A percentile compares a stretch with the other conserved stretches of the same genome.
phyloP scores from a whole-genome alignment of 2,329 filamentous ascomycete species.

The Parascedosporium putredinis region DNA sequence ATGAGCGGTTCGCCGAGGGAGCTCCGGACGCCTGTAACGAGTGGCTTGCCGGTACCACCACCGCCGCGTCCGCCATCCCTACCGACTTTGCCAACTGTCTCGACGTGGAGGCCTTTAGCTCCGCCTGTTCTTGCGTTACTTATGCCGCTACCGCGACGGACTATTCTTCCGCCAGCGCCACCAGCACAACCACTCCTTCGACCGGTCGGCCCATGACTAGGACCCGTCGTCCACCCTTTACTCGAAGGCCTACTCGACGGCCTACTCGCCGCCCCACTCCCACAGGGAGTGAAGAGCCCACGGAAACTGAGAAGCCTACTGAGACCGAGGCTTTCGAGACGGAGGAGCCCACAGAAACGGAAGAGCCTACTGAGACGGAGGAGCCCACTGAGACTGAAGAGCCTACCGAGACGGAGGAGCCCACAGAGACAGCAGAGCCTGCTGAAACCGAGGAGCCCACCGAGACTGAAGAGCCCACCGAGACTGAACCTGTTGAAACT shows the following conservation, averaged over 20 bases:
- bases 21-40: conserved; percentile 22
- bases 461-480: no score
- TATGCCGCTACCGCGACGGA: conserved; percentile 8
- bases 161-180: conserved; percentile 1
- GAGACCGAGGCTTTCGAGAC: background rate
- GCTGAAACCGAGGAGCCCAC: background rate
- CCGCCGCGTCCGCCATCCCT: conserved; percentile 19
- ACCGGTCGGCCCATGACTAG: background rate
- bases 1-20: conserved; percentile 19
- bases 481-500: background rate
- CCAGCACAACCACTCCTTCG: no score
- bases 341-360: background rate
- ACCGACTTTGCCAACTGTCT: conserved; percentile 23
- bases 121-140: conserved; percentile 62
- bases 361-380: background rate
- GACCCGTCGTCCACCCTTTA: background rate
- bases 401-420: background rate
- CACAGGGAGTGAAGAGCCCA: no score
- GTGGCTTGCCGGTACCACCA: conserved; percentile 21
- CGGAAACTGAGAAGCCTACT: background rate
- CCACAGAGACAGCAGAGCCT: background rate
- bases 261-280: background rate
- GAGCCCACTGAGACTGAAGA: background rate
- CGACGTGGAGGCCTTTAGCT: conserved; percentile 41
- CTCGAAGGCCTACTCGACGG: background rate